These are phyloP conservation scores for Termitomyces bulborhizus DNA, from an alignment of 768 basidiomycete species.

Conservation along the genomic window DNA sequence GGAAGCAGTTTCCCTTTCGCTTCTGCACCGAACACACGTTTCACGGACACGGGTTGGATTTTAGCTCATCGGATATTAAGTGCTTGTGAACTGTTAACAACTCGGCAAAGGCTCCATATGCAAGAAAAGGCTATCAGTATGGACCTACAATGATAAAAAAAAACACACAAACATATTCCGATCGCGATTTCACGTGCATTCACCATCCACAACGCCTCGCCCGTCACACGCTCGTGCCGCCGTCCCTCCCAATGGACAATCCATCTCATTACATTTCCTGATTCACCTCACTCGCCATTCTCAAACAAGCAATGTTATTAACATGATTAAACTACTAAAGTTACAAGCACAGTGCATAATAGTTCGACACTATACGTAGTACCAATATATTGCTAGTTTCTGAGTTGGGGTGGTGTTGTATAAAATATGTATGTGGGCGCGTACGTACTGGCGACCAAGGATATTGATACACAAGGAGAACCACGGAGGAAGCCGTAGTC, in stretches of 20 bases:
- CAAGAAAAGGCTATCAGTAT: too few species aligned
- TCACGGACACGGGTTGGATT: too few species aligned
- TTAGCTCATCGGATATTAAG: neutral
- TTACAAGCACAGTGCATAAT: slow-evolving; percentile 9
- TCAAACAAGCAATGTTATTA: slow-evolving; percentile 2
- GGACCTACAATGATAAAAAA: too few species aligned
- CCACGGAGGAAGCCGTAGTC: neutral
- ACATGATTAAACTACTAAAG: slow-evolving; percentile 9
- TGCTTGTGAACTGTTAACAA: too few species aligned
- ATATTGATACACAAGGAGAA: slow-evolving; percentile 15
- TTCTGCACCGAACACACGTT: neutral
- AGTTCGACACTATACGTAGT: neutral
- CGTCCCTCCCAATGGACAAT: neutral
- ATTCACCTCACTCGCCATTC: neutral
- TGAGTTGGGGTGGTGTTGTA: neutral
- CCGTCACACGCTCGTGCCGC: too few species aligned
- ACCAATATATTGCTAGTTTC: neutral
- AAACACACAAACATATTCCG: neutral
- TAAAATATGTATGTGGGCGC: neutral
- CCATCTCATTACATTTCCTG: too few species aligned
- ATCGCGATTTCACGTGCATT: neutral
- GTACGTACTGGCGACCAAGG: slow-evolving; percentile 9
- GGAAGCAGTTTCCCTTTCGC: neutral
- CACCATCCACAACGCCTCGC: neutral
- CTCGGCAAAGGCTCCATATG: neutral